Conservation (phyloP, 2,329 filamentous ascomycete species). For the Penicillium sp. region DNA sequence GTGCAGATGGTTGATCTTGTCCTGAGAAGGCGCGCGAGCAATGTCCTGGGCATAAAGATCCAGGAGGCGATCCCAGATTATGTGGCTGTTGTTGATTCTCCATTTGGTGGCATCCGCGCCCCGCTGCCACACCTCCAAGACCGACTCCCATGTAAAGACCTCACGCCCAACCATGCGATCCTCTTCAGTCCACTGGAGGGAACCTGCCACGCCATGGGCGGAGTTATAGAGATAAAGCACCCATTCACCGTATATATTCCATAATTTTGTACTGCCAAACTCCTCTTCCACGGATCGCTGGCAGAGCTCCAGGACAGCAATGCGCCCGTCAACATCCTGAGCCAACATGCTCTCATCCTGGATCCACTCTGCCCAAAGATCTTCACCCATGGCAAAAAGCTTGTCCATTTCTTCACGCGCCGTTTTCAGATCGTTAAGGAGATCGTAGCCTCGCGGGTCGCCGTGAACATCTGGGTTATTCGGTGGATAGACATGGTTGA, state of each 20-base stretch:
- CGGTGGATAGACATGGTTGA: slow-evolving; percentile 47
- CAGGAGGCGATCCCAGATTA: slow-evolving; percentile 60
- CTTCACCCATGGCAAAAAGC: slow-evolving; percentile 61
- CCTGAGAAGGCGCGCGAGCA: slow-evolving; percentile 45
- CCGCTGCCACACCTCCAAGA: slow-evolving; percentile 55
- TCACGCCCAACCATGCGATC: slow-evolving; percentile 57
- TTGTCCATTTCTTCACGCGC: slow-evolving; percentile 58
- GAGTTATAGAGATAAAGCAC: slow-evolving; percentile 55
- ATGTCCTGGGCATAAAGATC: slow-evolving; percentile 54
- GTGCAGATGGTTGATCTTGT: slow-evolving; percentile 49
- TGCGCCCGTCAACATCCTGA: slow-evolving; percentile 53
- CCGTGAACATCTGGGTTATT: slow-evolving; percentile 45
- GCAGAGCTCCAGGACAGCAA: slow-evolving; percentile 58
- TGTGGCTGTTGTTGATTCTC: slow-evolving; percentile 58
- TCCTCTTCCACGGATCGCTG: slow-evolving; percentile 59
- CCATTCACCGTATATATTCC: slow-evolving; percentile 62
- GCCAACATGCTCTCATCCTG: slow-evolving; percentile 60
- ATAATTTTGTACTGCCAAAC: slow-evolving; percentile 58
- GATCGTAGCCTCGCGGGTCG: slow-evolving; percentile 45
- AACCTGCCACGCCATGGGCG: slow-evolving; percentile 42
- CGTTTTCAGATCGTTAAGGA: slow-evolving; percentile 45
- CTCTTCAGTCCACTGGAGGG: slow-evolving; percentile 50
- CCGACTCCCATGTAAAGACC: slow-evolving; percentile 55
- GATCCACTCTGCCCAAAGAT: slow-evolving; percentile 61
- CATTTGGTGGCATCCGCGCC: slow-evolving; percentile 56